Conservation (phyloP, 495 filamentous ascomycete species). For the Trichocladium uniseriatum region DNA sequence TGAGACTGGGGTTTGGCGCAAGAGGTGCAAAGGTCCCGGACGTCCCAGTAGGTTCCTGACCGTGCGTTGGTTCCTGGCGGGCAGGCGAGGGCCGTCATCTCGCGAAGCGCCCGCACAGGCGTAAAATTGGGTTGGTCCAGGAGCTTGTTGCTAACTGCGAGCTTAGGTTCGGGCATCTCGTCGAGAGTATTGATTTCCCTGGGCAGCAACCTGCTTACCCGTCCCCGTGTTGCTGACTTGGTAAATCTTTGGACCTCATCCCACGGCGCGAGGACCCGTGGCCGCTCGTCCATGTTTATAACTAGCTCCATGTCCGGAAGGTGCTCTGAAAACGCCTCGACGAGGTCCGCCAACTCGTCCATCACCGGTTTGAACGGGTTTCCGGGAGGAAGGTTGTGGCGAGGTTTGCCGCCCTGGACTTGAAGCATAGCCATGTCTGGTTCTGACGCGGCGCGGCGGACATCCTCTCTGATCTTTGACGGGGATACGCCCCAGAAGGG, state of each 20-base stretch:
- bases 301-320: slow-evolving; percentile 75
- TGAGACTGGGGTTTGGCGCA: slow-evolving; percentile 59
- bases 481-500: slow-evolving; percentile 68
- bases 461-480: slow-evolving; percentile 43
- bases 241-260: slow-evolving; percentile 40
- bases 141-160: neutral
- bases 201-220: slow-evolving; percentile 29
- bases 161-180: slow-evolving; percentile 5
- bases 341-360: slow-evolving; percentile 55
- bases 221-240: slow-evolving; percentile 24
- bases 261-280: slow-evolving; percentile 65
- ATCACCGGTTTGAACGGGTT: slow-evolving; percentile 44
- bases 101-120: slow-evolving; percentile 42
- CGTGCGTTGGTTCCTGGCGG: slow-evolving; percentile 49
- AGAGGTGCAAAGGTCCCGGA: slow-evolving; percentile 48
- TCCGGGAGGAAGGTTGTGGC: slow-evolving; percentile 33
- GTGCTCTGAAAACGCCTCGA: slow-evolving; percentile 56
- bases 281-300: slow-evolving; percentile 70
- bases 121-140: slow-evolving; percentile 2
- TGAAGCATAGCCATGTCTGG: slow-evolving; percentile 29
- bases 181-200: neutral
- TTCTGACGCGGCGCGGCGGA: slow-evolving; percentile 29
- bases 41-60: slow-evolving; percentile 43
- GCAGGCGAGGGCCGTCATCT: slow-evolving; percentile 44
- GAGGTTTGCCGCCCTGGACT: slow-evolving; percentile 43